phyloP scores from a whole-genome alignment of 257 asterid species.

The Nicotiana otophora region DNA sequence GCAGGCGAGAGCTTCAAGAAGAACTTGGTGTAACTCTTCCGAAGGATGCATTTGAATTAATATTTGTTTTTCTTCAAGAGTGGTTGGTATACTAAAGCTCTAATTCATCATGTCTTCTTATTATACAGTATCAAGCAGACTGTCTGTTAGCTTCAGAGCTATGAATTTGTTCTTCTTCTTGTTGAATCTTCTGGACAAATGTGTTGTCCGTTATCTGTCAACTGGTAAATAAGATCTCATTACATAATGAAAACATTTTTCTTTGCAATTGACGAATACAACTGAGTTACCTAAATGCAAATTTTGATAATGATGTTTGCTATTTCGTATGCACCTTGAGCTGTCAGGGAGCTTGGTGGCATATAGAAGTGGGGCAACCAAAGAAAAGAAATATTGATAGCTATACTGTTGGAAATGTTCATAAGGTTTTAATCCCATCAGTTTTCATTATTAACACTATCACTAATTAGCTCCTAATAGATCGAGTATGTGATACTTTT shows the following conservation, averaged over 20 bases:
- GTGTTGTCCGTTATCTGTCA: not conserved
- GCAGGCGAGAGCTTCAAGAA: slow-evolving; percentile 94
- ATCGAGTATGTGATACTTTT: not conserved
- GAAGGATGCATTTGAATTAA: slow-evolving; percentile 79
- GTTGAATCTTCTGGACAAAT: not conserved
- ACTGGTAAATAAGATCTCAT: not conserved
- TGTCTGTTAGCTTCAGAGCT: not conserved
- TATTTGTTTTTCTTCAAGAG: slow-evolving; percentile 73
- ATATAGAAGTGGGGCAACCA: not conserved
- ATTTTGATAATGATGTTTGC: not conserved
- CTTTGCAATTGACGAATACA: not conserved
- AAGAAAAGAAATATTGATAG: not conserved
- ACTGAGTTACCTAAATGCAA: not conserved
- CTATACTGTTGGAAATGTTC: not conserved
- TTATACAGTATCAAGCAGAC: not conserved
- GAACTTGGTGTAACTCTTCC: slow-evolving; percentile 93
- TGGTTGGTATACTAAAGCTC: slow-evolving; percentile 47
- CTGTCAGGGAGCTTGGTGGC: not conserved
- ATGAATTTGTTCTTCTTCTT: not conserved
- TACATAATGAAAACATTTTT: not conserved
- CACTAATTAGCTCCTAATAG: not conserved
- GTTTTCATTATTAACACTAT: not conserved
- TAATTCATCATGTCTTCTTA: not conserved
- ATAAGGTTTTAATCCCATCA: not conserved
- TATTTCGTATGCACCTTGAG: not conserved